Percentiles rank a stretch among this genome's conserved stretches.
Conservation (phyloP, 2,329 filamentous ascomycete species). For the Trichoderma sp. region DNA sequence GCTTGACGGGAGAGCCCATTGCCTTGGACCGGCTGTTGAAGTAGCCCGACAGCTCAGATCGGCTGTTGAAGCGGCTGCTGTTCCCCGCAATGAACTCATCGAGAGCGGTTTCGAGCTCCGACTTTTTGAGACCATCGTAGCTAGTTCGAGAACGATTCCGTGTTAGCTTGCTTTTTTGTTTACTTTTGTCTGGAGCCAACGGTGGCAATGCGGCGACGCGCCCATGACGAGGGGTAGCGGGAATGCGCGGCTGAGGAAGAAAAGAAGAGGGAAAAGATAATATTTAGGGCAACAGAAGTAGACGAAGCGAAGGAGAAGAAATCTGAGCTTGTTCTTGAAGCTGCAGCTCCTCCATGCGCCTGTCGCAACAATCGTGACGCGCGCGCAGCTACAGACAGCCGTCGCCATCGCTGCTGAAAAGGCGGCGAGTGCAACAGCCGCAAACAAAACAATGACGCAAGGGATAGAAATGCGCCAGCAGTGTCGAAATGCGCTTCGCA, state of each 20-base stretch:
- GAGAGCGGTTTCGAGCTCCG: conserved; percentile 73
- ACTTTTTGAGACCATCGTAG: conserved; percentile 71
- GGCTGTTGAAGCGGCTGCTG: conserved; percentile 61
- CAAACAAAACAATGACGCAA: conserved; percentile 24
- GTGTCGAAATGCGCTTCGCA: not conserved
- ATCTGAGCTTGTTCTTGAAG: not conserved
- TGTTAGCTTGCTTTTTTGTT: conserved; percentile 17
- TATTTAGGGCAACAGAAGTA: not conserved
- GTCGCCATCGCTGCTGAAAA: not conserved
- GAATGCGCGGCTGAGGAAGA: not conserved
- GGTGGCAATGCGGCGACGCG: not conserved
- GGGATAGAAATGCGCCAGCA: not conserved
- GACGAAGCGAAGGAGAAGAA: not conserved
- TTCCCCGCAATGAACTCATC: conserved; percentile 74
- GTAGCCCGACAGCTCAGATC: conserved; percentile 70
- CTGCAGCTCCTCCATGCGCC: not conserved
- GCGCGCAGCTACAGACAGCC: conserved; percentile 10
- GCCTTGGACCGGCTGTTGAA: conserved; percentile 68
- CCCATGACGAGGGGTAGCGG: not conserved
- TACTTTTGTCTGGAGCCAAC: not conserved
- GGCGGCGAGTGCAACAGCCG: not conserved
- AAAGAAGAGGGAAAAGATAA: not conserved
- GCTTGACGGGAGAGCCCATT: conserved; percentile 63
- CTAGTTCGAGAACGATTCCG: conserved; percentile 44
- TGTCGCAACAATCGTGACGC: not conserved